Base-by-base conservation (phyloP, 176 grass and related monocot genomes). In the Themeda triandra region DNA sequence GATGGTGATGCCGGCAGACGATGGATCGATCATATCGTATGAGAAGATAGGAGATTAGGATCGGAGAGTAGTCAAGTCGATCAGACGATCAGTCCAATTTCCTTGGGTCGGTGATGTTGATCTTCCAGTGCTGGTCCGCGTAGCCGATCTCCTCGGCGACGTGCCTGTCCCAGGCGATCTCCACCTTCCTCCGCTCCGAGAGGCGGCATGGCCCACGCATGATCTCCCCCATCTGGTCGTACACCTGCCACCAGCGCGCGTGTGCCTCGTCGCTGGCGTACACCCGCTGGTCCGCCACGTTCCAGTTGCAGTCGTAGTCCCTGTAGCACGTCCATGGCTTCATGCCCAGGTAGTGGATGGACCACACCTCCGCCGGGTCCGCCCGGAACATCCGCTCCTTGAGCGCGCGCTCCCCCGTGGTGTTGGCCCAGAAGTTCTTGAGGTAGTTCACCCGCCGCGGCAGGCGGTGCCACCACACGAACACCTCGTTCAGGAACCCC, bases 261-360 rank as follows among this genome's bases (percentile, higher is more conserved):
- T 95, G 90, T 18, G 93, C 96, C 23, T 33, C 86, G 65, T 98
- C 96, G 85, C 91, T 95, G 35, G 96, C 96, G 54, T 95, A 98
- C 58, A 87, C 85, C 7, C 91, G 46, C 87, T 92, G 93, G 84
- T 91, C 74, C 10, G 13, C 85, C 18, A 90, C 62, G 87, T 92
- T 90, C 96, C 93, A 95, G 87, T 98, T 98, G 86, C 96, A 98
- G 85, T 95, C 96, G 86, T 95, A 94, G 84, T 95, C 96, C 29
- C 93, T 53, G 89, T 93, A 92, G 79, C 96, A 98, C 87, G 77
- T 35, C 96, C 96, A 98, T 0, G 93, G 96, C 90, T 98, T 98
- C 63, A 95, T n/a, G 10, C 96, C 96, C 0, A 98, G 91, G 83
- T 92, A 98, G 77, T 98, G 96, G n/a, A 98, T 81, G 1, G 89